These are phyloP conservation scores for Ganoderma sinense DNA, from an alignment of 1,284 basidiomycete species.

Conservation along the genomic window DNA sequence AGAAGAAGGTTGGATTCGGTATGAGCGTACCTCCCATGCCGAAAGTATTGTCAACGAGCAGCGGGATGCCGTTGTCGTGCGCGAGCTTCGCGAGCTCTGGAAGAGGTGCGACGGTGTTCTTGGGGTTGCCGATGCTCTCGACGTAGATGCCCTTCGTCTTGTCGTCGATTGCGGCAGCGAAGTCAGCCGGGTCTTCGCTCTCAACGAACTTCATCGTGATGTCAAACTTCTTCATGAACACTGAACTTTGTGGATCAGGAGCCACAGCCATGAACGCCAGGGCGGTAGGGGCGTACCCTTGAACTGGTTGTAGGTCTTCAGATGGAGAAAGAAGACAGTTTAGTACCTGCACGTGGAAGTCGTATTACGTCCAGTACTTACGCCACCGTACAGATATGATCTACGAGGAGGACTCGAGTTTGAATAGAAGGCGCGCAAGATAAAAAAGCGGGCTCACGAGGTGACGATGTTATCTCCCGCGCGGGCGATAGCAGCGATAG, in stretches of 20 bases:
- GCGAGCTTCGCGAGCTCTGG: constrained; percentile 80
- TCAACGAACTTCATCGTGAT: constrained; percentile 85
- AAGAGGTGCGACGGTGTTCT: constrained; percentile 79
- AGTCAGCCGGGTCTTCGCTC: constrained; percentile 67
- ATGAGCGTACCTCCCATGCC: constrained; percentile 72
- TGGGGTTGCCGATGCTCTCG: constrained; percentile 90
- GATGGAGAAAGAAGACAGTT: neutral
- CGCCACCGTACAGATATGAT: constrained; percentile 73
- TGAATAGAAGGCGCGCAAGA: constrained; percentile 6
- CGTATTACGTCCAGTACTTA: constrained; percentile 40
- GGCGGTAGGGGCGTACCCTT: constrained; percentile 60
- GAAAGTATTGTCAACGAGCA: constrained; percentile 92
- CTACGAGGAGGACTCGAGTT: constrained; percentile 37
- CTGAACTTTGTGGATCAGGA: constrained; percentile 8
- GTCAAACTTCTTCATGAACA: constrained; percentile 77
- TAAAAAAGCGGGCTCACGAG: constrained; percentile 51
- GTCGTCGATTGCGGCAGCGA: constrained; percentile 79
- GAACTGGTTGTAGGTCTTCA: constrained; percentile 87
- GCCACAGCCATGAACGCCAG: neutral
- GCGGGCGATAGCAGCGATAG: constrained; percentile 70
- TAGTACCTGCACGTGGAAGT: constrained; percentile 10
- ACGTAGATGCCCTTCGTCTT: constrained; percentile 84
- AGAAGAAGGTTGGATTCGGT: neutral
- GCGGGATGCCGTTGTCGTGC: constrained; percentile 76
- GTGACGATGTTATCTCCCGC: constrained; percentile 87